Base-by-base conservation (phyloP, 2,329 filamentous ascomycete species). In the Fusarium mexicanum region DNA sequence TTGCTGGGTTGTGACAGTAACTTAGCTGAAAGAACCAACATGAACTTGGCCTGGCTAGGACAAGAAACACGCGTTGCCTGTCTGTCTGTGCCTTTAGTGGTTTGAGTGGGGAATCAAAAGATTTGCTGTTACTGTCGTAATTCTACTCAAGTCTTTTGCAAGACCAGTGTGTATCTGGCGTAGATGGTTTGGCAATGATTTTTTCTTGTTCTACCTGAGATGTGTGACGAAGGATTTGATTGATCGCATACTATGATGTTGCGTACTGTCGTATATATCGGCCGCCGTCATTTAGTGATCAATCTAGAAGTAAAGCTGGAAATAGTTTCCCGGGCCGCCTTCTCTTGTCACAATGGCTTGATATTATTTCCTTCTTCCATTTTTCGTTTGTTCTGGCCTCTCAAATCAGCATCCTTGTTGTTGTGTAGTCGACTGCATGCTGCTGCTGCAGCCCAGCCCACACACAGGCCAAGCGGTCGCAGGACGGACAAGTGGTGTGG, bases 401-500 rank as follows among this genome's bases (percentile, higher is more conserved):
- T 44, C 48, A 44, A 54, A 43, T 55, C 57, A 72, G 53, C 57
- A 77, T 51, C 75, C 65, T 70, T 73, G 72, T 69, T 65, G 38
- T 68, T 50, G 63, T 61, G 65, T 64, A 67, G 61, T 47, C 50
- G 61, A 64, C 47, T 66, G 47, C 47, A 68, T 24, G 35, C 18
- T 47, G 43, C 47, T 71, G 69, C 67, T 70, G 74, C 73, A 76
- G 73, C 50, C 67, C 69, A 64, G 67, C 48, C 55, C 70, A 76
- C 66, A 70, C 64, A 71, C 68, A 74, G 74, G 71, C 75, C 71
- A 77, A 70, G 67, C 61, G 75, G 72, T 77, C 67, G 75, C 75
- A 77, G 75, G 73, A 72, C 64, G 67, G 57, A 43, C 58, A 66
- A 73, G 75, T 77, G 73, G 75, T 77, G 75, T 77, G 72, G 66